phyloP scores from a whole-genome alignment of 768 basidiomycete genomes.

The Trichaptum fuscoviolaceum region DNA sequence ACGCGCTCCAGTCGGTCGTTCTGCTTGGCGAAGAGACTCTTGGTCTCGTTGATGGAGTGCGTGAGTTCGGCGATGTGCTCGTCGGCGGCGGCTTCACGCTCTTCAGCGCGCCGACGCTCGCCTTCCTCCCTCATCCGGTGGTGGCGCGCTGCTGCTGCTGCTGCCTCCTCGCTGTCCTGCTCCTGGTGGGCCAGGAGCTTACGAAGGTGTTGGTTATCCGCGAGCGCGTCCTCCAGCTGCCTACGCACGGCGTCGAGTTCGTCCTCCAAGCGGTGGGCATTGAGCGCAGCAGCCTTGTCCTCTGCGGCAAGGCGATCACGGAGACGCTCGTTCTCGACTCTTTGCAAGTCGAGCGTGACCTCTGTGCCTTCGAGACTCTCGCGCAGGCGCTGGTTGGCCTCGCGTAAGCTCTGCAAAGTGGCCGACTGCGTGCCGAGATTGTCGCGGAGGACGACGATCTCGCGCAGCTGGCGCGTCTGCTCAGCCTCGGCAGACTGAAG shows the following conservation, averaged over 20 bases:
- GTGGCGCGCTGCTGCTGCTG: no score
- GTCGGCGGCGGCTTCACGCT: background rate
- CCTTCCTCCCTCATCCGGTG: background rate
- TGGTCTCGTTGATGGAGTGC: background rate
- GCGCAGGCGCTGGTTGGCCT: background rate
- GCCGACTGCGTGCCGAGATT: background rate
- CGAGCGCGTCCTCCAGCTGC: background rate
- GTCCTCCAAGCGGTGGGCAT: no score
- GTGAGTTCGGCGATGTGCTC: background rate
- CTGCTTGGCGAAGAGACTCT: background rate
- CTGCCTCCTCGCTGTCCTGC: background rate
- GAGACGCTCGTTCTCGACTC: background rate
- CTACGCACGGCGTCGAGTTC: background rate
- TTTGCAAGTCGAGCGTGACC: constrained; percentile 1
- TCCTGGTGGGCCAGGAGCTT: background rate
- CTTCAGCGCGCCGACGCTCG: background rate
- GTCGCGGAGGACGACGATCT: background rate
- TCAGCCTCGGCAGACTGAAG: background rate
- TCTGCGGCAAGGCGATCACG: background rate
- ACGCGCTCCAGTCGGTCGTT: background rate
- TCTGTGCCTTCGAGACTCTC: background rate
- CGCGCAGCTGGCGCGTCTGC: background rate
- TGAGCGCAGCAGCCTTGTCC: background rate
- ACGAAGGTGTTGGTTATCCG: background rate
- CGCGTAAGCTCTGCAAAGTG: background rate